phyloP scores from a whole-genome alignment of 495 filamentous ascomycete species.

The Acidiella bohemica region DNA sequence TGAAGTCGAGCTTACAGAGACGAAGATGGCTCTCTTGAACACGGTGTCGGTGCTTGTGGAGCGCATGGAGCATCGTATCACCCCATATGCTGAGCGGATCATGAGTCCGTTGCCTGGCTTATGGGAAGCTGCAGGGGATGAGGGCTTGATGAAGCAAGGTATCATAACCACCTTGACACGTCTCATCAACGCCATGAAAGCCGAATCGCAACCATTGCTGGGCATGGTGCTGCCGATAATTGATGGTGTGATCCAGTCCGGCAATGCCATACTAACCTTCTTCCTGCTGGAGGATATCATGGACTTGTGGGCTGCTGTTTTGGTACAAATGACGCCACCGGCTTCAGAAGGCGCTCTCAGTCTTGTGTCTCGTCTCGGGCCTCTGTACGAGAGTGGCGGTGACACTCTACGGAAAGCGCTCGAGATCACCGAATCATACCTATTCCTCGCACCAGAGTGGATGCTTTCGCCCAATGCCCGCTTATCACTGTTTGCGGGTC shows the following conservation, averaged over 20 bases:
- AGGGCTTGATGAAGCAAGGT: slow-evolving; percentile 82
- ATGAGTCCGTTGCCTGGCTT: slow-evolving; percentile 65
- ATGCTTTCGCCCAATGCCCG: slow-evolving; percentile 56
- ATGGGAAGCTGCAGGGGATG: slow-evolving; percentile 69
- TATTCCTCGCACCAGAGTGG: slow-evolving; percentile 60
- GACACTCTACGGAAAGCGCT: slow-evolving; percentile 56
- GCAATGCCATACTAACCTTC: slow-evolving; percentile 62
- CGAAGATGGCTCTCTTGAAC: slow-evolving; percentile 71
- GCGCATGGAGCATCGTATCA: slow-evolving; percentile 59
- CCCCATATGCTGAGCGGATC: slow-evolving; percentile 64
- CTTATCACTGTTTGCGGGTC: slow-evolving; percentile 39
- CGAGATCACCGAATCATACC: slow-evolving; percentile 64
- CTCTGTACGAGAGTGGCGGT: slow-evolving; percentile 56
- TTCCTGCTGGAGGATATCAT: slow-evolving; percentile 87
- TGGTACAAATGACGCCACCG: slow-evolving; percentile 54
- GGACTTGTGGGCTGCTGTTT: slow-evolving; percentile 71
- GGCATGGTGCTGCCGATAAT: slow-evolving; percentile 64
- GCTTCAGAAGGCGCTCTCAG: slow-evolving; percentile 51
- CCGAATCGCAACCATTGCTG: slow-evolving; percentile 59
- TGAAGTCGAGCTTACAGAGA: slow-evolving; percentile 72
- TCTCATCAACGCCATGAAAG: slow-evolving; percentile 64
- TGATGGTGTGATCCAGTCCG: slow-evolving; percentile 57
- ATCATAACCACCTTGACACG: slow-evolving; percentile 72
- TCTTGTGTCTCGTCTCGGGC: slow-evolving; percentile 54
- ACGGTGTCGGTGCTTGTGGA: slow-evolving; percentile 69